phyloP scores from a whole-genome alignment of 2,329 filamentous ascomycete genomes.

The Coniochaeta prunicola region DNA sequence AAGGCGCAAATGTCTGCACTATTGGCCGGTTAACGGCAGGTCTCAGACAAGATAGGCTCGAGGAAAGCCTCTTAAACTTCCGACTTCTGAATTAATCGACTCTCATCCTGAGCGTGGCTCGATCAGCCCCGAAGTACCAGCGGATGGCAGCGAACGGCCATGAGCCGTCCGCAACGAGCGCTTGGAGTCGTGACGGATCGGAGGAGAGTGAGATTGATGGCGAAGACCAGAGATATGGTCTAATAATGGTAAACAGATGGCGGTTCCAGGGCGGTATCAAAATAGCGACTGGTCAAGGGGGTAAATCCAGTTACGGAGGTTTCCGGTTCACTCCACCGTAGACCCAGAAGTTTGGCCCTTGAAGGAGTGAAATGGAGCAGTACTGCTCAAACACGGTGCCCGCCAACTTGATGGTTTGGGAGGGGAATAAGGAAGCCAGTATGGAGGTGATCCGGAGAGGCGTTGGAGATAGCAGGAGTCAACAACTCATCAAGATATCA shows the following conservation, averaged over 20 bases:
- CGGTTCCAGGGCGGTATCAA: conserved; percentile 5
- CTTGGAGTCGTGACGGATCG: conserved; percentile 2
- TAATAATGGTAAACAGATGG: background rate
- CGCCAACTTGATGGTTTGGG: conserved; percentile 28
- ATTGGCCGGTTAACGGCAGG: background rate
- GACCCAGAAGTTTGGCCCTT: conserved; percentile 89
- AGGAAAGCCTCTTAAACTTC: conserved; percentile 13
- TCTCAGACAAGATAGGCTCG: conserved; percentile 5
- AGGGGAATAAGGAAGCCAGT: background rate
- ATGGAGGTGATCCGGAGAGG: background rate
- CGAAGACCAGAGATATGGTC: background rate
- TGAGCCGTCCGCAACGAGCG: conserved; percentile 21
- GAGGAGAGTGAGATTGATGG: background rate
- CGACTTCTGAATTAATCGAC: conserved; percentile 12
- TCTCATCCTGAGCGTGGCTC: conserved; percentile 16
- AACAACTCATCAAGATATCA: background rate
- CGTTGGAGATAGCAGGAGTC: background rate
- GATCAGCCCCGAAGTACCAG: conserved; percentile 15
- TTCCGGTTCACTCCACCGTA: conserved; percentile 95
- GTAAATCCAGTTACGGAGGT: conserved; percentile 76
- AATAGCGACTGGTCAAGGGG: conserved; percentile 2
- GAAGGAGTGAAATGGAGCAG: conserved; percentile 71
- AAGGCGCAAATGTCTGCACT: background rate
- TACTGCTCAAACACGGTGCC: conserved; percentile 49
- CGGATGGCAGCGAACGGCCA: conserved; percentile 25